phyloP scores from a whole-genome alignment of 257 asterid genomes.

The Nicotiana sylvestris region DNA sequence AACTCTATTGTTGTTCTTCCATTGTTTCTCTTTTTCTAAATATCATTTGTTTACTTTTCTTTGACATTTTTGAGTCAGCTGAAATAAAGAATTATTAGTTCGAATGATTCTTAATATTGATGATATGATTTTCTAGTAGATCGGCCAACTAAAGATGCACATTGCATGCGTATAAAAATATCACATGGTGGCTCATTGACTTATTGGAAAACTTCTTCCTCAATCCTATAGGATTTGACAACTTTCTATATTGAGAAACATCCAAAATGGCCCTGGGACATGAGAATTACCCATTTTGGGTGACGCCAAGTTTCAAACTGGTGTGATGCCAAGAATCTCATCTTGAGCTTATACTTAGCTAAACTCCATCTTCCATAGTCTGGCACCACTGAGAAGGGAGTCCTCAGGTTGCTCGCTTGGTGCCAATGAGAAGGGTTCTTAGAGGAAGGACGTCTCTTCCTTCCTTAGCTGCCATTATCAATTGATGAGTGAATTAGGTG shows the following conservation, averaged over 20 bases:
- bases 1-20: too few species aligned
- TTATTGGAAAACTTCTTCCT: background rate
- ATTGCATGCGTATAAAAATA: background rate
- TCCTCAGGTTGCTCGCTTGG: background rate
- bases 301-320: background rate
- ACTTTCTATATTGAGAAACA: background rate
- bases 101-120: too few species aligned
- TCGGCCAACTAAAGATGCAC: background rate
- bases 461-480: background rate
- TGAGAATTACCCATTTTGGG: background rate
- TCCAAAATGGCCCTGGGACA: background rate
- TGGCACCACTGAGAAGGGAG: background rate
- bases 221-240: background rate
- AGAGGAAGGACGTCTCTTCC: background rate
- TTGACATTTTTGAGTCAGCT: too few species aligned
- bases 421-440: background rate
- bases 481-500: background rate
- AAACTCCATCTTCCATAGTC: background rate
- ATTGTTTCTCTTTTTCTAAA: too few species aligned
- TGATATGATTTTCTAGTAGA: background rate
- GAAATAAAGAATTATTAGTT: too few species aligned
- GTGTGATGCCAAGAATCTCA: background rate
- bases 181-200: background rate
- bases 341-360: background rate
- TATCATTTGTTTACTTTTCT: too few species aligned